Evolutionary conservation across 208 protist species (phyloP).

Genomic region (Crithidia mellificae): DNA sequence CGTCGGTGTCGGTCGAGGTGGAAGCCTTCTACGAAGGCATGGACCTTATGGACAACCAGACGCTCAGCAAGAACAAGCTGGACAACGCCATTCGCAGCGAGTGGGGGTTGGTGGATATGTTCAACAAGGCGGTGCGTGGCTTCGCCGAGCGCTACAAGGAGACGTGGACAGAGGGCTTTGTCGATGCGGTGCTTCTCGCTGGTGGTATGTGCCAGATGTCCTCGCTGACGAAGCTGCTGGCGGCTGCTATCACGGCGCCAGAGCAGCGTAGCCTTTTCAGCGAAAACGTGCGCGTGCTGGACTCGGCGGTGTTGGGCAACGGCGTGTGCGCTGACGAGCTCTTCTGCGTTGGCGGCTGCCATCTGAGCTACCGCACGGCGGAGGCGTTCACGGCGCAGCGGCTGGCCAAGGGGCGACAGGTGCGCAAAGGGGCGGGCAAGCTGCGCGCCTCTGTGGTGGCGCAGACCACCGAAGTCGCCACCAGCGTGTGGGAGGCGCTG

Average conservation of each 20-base stretch:
- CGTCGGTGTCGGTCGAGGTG: conserved; percentile 73
- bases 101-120: conserved; percentile 62
- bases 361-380: conserved; percentile 64
- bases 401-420: conserved; percentile 14
- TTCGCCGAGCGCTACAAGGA: conserved; percentile 41
- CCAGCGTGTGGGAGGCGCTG: conserved; percentile 28
- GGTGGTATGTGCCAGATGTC: conserved; percentile 85
- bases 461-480: conserved; percentile 27
- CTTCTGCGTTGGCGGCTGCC: conserved; percentile 63
- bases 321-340: conserved; percentile 70
- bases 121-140: conserved; percentile 53
- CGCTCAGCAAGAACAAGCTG: conserved; percentile 64
- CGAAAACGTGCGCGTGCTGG: conserved; percentile 31
- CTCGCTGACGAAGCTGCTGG: conserved; percentile 45
- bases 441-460: conserved; percentile 15
- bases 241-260: conserved; percentile 30
- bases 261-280: conserved; percentile 25
- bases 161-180: conserved; percentile 17
- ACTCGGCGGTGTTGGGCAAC: conserved; percentile 43
- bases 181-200: conserved; percentile 63
- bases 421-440: conserved; percentile 28
- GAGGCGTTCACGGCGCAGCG: conserved; percentile 19
- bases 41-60: conserved; percentile 81
- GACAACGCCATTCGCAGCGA: conserved; percentile 68
- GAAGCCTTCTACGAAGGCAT: conserved; percentile 89